Base-by-base conservation (phyloP, 345 rosid species). In the Limnanthes douglasii region DNA sequence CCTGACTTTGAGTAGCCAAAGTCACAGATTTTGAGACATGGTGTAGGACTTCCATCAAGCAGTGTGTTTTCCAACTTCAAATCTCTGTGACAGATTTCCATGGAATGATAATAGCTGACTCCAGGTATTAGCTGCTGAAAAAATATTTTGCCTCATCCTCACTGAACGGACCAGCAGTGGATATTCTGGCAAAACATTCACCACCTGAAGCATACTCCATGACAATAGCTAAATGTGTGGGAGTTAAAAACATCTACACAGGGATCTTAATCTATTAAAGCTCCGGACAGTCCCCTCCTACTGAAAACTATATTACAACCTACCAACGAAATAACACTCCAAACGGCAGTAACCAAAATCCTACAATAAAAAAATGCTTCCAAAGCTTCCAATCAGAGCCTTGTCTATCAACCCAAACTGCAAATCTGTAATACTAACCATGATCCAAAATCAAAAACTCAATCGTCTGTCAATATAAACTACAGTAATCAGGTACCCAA, bases 161-260 rank as follows among this genome's bases (percentile, higher is more conserved):
- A 17, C 94, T 82, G 63, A 82, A 82, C 48, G 90, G 68, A 8
- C 94, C 94, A 4, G 90, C 81, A 62, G 56, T 74, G 50, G 85
- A 82, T 31, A 82, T 82, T 28, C 94, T 69, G 51, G 77, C 90
- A 42, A 77, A 82, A 36, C 77, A 75, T 50, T 82, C 94, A 14
- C 94, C 94, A 11, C 94, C 94, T 30, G 90, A 68, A 17, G 94
- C 94, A 66, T 73, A 82, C 56, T 82, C 94, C 94, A 82, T 82
- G 35, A 66, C 94, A 53, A 82, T 82, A 7, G 85, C 94, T 34
- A 82, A 70, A 60, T 21, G 56, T 6, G 55, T 58, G 21, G 70
- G 58, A 1, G 65, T 64, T 48, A 65, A 43, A 48, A 56, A 44
- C 44, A 60, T 53, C 68, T 62, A 34, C 2, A 48, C 32, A 31